A percentile compares a stretch with the other conserved stretches of the same genome.
phyloP scores from a whole-genome alignment of 73 alveolate species.

The Uronychia setigera region DNA sequence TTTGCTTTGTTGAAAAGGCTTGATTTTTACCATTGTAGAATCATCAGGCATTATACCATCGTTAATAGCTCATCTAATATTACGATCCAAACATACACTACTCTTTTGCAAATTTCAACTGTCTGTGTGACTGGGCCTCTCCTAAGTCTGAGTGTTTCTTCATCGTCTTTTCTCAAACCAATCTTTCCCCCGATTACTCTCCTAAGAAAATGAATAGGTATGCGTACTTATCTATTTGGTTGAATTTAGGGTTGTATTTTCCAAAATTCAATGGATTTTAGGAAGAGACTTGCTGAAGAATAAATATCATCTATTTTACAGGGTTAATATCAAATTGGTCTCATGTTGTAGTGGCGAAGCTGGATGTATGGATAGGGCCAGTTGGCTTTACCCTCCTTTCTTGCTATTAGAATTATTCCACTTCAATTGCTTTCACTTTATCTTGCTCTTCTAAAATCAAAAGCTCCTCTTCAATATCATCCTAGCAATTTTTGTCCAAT shows the following conservation, averaged over 20 bases:
- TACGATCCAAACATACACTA: too few species aligned
- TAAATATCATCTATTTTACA: not conserved
- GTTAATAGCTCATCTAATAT: not conserved
- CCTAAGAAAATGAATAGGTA: not conserved
- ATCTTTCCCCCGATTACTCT: not conserved
- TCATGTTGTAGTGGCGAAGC: not conserved
- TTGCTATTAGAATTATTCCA: not conserved
- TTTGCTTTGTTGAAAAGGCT: not conserved
- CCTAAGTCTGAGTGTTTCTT: not conserved
- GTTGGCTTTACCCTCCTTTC: not conserved
- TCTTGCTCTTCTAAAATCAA: not conserved
- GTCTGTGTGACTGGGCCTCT: constrained; percentile 1
- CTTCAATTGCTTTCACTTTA: not conserved
- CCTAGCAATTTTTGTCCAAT: not conserved
- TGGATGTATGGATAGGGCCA: not conserved
- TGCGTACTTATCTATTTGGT: not conserved
- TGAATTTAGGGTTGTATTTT: not conserved
- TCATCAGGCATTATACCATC: not conserved
- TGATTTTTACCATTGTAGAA: not conserved
- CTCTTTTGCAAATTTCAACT: not conserved
- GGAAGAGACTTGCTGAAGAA: not conserved
- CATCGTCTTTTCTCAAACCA: not conserved
- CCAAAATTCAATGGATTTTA: not conserved
- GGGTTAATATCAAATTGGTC: not conserved
- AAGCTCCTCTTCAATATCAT: not conserved